Conservation (phyloP, 2,329 filamentous ascomycete species). For the Arthrobotrys sphaeroides region DNA sequence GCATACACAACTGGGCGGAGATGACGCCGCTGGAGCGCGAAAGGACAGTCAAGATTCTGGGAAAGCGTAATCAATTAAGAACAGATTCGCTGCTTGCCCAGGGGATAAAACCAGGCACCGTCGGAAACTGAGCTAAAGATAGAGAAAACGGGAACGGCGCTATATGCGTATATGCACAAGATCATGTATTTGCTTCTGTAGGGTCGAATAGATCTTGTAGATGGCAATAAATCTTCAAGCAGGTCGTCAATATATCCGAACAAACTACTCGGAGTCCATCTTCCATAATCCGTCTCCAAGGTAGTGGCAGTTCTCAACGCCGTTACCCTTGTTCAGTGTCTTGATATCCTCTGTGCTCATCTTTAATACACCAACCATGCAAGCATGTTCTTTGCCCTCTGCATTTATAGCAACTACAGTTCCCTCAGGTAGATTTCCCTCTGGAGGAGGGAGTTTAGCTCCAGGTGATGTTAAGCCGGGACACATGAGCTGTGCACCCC, state of each 20-base stretch:
- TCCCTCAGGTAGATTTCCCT: slow-evolving; percentile 75
- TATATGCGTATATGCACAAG: neutral
- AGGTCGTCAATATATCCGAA: neutral
- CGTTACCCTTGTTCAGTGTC: slow-evolving; percentile 90
- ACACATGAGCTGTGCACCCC: slow-evolving; percentile 93
- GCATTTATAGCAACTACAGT: slow-evolving; percentile 88
- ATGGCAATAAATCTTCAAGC: neutral
- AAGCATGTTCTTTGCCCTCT: slow-evolving; percentile 92
- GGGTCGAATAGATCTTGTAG: neutral
- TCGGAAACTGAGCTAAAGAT: neutral
- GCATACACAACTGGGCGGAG: slow-evolving; percentile 76
- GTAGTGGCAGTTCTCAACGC: slow-evolving; percentile 92
- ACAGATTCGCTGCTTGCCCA: slow-evolving; percentile 61
- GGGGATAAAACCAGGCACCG: slow-evolving; percentile 20
- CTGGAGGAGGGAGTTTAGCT: slow-evolving; percentile 73
- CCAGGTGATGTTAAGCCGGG: slow-evolving; percentile 87
- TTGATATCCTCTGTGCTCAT: slow-evolving; percentile 91
- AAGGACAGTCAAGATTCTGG: slow-evolving; percentile 73
- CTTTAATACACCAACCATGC: slow-evolving; percentile 84
- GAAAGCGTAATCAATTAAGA: slow-evolving; percentile 73
- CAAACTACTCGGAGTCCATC: slow-evolving; percentile 67
- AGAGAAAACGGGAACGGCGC: neutral
- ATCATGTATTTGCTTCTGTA: neutral
- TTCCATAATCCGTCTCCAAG: slow-evolving; percentile 94
- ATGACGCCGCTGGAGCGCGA: slow-evolving; percentile 75